Evolutionary conservation across 148 eudicot species (phyloP), one percentile per base, ranked within the genome.

Genomic region (Polygonum maritimum): DNA sequence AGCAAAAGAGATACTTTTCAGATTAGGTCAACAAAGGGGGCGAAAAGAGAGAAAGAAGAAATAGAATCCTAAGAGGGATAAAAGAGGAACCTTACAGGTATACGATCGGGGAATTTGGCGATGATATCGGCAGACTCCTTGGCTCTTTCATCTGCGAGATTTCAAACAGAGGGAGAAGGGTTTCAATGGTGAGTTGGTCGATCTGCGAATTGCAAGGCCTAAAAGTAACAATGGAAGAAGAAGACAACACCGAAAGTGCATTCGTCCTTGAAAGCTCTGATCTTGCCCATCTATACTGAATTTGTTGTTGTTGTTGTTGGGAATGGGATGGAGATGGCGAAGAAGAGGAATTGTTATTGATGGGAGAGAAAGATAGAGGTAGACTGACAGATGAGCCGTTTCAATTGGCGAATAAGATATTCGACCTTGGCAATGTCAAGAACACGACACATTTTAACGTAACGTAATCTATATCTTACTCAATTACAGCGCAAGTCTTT

Each of bases 71-170:
- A 22, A 22, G 16, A 2, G 75, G 55, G 3, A 35, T 26, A 26
- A 26, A 39, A 71, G 40, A 16, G 22, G 35, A 69, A 69, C 84
- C 84, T 74, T 76, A 94, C 97, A 15, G 98, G 98, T 7, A 94
- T 69, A 26, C 98, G 91, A 71, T 91, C 93, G 65, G 95, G 93
- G 73, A 88, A 94, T 63, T 85, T 94, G 81, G 93, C 91, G 70
- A 94, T 81, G 80, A 94, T 94, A 21, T 90, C 94, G 57, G 83
- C 80, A 10, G 97, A 89, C 78, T 94, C 98, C 67, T 75, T 69
- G 49, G 60, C 73, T 76, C 95, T 76, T 83, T 91, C 90, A 58
- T 90, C 97, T 94, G 91, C 76, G 52, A 49, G 48, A 65, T 54
- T 11, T 36, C 69, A 33, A 21, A 77, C 69, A 70, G 5, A 15